phyloP scores from a whole-genome alignment of 164 flowering plant species.

The Aristolochia californica region DNA sequence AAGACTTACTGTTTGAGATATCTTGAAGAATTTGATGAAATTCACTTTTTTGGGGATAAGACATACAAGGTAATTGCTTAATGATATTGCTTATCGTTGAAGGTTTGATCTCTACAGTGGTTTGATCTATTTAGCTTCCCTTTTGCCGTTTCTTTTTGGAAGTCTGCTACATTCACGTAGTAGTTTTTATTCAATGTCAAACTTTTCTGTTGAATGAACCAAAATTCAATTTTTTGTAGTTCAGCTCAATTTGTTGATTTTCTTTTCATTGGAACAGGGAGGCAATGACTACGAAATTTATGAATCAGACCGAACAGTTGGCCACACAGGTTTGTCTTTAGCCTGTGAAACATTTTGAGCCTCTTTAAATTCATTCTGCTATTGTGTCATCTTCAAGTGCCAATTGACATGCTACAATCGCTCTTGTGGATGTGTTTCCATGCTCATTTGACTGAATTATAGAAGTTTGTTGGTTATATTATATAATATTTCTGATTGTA shows the following conservation, averaged over 20 bases:
- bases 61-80: constrained; percentile 63
- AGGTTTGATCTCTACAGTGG: not conserved
- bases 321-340: constrained; percentile 74
- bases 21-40: constrained; percentile 73
- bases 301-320: constrained; percentile 73
- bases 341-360: not conserved
- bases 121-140: not conserved
- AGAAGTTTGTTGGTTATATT: not conserved
- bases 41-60: constrained; percentile 98
- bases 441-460: not conserved
- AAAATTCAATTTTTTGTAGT: not conserved
- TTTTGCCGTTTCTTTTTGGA: not conserved
- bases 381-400: not conserved
- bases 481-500: not conserved
- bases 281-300: constrained; percentile 92
- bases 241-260: not conserved
- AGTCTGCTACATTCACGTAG: not conserved
- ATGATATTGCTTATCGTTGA: not conserved
- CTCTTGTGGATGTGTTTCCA: not conserved
- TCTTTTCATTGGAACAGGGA: constrained; percentile 40
- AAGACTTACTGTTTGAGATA: constrained; percentile 88
- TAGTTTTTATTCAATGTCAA: not conserved
- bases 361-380: not conserved
- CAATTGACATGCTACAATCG: too few relatives aligned
- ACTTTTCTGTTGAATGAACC: not conserved